These are phyloP conservation scores for Arthrinium puccinioides DNA, from an alignment of 2,329 filamentous ascomycete species.

Conservation along the genomic window DNA sequence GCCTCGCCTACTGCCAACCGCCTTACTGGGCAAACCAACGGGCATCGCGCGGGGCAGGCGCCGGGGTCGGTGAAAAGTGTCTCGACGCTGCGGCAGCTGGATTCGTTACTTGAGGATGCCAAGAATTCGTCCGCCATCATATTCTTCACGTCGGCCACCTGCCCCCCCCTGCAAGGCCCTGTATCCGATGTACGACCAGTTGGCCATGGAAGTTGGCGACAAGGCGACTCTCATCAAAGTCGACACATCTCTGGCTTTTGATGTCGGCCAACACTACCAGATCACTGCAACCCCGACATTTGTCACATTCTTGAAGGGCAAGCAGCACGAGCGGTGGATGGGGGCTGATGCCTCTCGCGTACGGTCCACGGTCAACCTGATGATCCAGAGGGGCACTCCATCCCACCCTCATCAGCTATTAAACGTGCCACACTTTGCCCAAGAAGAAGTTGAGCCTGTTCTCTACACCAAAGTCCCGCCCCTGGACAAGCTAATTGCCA, in stretches of 20 bases:
- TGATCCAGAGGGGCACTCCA: constrained; percentile 69
- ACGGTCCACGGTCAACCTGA: constrained; percentile 62
- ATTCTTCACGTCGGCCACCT: constrained; percentile 89
- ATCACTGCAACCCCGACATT: constrained; percentile 82
- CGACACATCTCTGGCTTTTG: constrained; percentile 62
- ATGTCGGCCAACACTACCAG: constrained; percentile 56
- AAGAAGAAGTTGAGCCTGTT: constrained; percentile 56
- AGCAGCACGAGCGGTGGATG: constrained; percentile 72
- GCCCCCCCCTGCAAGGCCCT: constrained; percentile 75
- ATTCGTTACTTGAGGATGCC: constrained; percentile 52
- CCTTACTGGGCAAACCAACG: not conserved
- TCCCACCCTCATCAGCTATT: constrained; percentile 69
- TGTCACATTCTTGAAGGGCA: constrained; percentile 71
- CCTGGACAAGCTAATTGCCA: constrained; percentile 71
- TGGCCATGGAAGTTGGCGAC: constrained; percentile 65
- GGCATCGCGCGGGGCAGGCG: constrained; percentile 23
- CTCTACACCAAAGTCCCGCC: constrained; percentile 74
- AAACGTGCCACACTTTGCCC: constrained; percentile 62
- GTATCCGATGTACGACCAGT: constrained; percentile 73
- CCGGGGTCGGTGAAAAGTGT: constrained; percentile 49
- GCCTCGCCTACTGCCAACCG: not conserved
- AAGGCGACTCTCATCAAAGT: constrained; percentile 74
- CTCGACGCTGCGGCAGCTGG: constrained; percentile 50
- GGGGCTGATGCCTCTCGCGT: constrained; percentile 66
- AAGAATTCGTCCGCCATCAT: constrained; percentile 66